Evolutionary conservation across 2,329 filamentous ascomycete genomes (phyloP).

Genomic region (Colletotrichum tropicale): DNA sequence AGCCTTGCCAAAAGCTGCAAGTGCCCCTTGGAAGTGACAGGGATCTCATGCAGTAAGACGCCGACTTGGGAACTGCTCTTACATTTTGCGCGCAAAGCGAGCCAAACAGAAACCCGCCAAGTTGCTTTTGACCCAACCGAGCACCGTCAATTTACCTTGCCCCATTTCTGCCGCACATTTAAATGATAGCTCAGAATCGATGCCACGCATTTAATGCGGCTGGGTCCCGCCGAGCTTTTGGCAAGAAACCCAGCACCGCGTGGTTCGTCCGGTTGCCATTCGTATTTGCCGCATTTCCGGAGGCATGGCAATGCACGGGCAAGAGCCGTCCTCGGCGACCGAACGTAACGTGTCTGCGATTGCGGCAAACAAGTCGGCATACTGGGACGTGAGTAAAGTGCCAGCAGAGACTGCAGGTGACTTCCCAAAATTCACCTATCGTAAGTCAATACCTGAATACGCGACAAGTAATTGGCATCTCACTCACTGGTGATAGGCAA

Average conservation of each 20-base stretch:
- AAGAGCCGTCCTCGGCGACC: not conserved
- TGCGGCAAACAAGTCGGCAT: fast-evolving
- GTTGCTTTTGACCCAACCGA: not conserved
- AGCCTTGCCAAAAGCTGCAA: not conserved
- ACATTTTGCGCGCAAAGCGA: not conserved
- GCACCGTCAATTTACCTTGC: not conserved
- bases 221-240: not conserved
- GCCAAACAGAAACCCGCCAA: not conserved
- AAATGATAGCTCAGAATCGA: fast-evolving
- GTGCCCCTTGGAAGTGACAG: not conserved
- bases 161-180: not conserved
- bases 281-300: not conserved
- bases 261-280: not conserved
- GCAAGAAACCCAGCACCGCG: not conserved
- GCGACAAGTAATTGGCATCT: not conserved
- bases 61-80: not conserved
- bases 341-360: not conserved
- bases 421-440: not conserved
- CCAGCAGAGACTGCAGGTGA: not conserved
- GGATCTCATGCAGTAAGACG: not conserved
- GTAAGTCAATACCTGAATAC: not conserved
- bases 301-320: not conserved
- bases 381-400: not conserved
- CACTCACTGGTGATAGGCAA: not conserved
- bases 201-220: not conserved